Evolutionary conservation across 768 basidiomycete species (phyloP), one percentile per base, ranked within the genome.

Genomic region (Agaricus blazei): DNA sequence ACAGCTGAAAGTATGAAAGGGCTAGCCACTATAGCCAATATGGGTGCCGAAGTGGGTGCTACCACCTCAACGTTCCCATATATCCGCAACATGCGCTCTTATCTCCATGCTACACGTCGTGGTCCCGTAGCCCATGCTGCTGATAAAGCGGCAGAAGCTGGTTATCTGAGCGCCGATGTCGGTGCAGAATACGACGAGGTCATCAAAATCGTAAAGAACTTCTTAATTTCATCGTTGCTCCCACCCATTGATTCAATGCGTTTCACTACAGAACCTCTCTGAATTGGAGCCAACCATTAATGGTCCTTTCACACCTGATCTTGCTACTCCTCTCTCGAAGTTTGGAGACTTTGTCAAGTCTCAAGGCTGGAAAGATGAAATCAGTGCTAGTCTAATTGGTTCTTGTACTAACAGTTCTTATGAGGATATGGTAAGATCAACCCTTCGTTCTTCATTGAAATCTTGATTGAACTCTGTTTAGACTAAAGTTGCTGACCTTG

Each of bases 31-130:
- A 89, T 99, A 53, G 89, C 92, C 43, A 98, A 99, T 71, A 99
- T 98, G 97, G 97, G 97, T 49, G 97, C 97, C 11, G 97, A 99
- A 75, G 95, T 98, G n/a, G 97, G 97, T 38, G 97, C 97, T n/a
- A 99, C 97, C 1, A 98, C 97, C 0, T 96, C 95, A 1, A 93
- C 90, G 5, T 99, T 99, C 80, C 95, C 96, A 4, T 99, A 98
- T 72, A 93, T 93, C 14, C 71, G 81, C 15, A 83, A 84, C 64
- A 98, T 98, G 96, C 80, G 84, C 31, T 77, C 83, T 36, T 99
- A 98, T 71, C 82, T 99, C 29, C 76, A 82, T 59, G 94, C 94
- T 19, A 99, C 97, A 8, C 87, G 92, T 48, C 85, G 97, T 54
- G 84, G 80, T 40, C 83, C 88, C 31, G 93, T 96, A 26, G 95